A percentile compares a stretch with the other conserved stretches of the same genome.
phyloP scores from a whole-genome alignment of 768 basidiomycete genomes.

The Harrya chromipes region DNA sequence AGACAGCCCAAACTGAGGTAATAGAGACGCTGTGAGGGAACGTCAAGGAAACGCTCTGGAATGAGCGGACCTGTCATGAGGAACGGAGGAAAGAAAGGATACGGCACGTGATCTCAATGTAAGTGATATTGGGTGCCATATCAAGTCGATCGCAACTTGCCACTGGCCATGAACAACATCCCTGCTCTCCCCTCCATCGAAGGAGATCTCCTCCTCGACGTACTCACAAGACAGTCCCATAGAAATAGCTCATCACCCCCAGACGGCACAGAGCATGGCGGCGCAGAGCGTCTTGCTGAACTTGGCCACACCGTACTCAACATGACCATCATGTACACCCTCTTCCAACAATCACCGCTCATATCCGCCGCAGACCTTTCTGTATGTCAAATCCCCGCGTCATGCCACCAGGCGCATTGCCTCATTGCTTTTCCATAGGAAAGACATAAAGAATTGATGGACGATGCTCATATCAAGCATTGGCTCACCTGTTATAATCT shows the following conservation, averaged over 20 bases:
- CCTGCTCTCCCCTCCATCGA: constrained; percentile 56
- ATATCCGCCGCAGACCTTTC: constrained; percentile 40
- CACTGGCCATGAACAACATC: constrained; percentile 26
- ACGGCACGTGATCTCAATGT: constrained; percentile 17
- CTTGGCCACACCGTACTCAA: constrained; percentile 54
- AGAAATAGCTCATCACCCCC: constrained; percentile 29
- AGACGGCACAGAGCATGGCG: constrained; percentile 48
- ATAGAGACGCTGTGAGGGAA: constrained; percentile 79
- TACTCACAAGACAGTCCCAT: constrained; percentile 50
- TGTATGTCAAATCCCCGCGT: constrained; percentile 33
- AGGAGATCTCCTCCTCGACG: constrained; percentile 56
- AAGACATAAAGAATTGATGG: constrained; percentile 30
- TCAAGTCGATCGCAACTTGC: constrained; percentile 8
- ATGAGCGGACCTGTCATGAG: constrained; percentile 49
- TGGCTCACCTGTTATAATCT: constrained; percentile 56
- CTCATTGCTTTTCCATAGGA: constrained; percentile 15
- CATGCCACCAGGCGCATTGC: neutral
- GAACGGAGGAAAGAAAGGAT: neutral
- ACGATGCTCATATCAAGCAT: constrained; percentile 37
- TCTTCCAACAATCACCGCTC: constrained; percentile 46
- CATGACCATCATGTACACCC: constrained; percentile 48
- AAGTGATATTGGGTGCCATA: neutral
- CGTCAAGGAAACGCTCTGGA: constrained; percentile 68
- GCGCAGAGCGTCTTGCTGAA: constrained; percentile 55
- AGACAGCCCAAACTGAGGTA: constrained; percentile 71